Percentiles rank a stretch among this genome's conserved stretches.
These are phyloP conservation scores for Amoebophrya sp. DNA, from an alignment of 169 alveolate species.

Conservation along the genomic window DNA sequence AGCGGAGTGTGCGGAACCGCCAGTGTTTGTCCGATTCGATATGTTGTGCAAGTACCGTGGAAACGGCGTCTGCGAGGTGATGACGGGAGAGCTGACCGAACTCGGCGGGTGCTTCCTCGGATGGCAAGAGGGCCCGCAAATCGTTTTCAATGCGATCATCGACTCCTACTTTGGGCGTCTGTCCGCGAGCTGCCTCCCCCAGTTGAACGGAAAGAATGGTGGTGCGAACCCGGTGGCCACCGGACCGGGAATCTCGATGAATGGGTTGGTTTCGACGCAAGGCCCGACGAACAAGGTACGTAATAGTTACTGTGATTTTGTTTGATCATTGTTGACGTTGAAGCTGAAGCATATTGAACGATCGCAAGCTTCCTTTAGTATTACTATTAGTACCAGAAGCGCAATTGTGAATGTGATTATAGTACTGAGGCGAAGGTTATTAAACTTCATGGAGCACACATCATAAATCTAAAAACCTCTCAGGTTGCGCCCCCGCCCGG, in stretches of 20 bases:
- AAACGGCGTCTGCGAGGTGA: not conserved
- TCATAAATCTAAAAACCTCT: too few species aligned
- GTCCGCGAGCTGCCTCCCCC: not conserved
- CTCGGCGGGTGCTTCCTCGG: conserved; percentile 21
- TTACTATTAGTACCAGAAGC: too few species aligned
- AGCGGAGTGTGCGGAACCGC: conserved; percentile 8
- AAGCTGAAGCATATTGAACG: too few species aligned
- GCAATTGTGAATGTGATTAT: too few species aligned
- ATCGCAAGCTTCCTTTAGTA: too few species aligned
- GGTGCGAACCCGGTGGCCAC: too few species aligned
- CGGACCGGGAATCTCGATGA: not conserved
- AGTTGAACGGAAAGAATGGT: not conserved
- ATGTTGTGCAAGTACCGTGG: conserved; percentile 12
- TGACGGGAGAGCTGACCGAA: not conserved
- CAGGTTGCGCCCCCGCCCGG: too few species aligned
- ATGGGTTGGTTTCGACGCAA: not conserved
- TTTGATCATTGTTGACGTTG: too few species aligned
- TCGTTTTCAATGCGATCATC: not conserved
- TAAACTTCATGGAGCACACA: too few species aligned
- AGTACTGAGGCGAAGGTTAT: too few species aligned
- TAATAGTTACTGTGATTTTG: too few species aligned
- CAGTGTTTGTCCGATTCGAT: conserved; percentile 19
- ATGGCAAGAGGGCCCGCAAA: not conserved
- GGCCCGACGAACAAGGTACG: not conserved
- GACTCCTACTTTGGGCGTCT: not conserved